Evolutionary conservation across 129 eudicot genomes (phyloP).

Genomic region (Kitagawia praeruptora): DNA sequence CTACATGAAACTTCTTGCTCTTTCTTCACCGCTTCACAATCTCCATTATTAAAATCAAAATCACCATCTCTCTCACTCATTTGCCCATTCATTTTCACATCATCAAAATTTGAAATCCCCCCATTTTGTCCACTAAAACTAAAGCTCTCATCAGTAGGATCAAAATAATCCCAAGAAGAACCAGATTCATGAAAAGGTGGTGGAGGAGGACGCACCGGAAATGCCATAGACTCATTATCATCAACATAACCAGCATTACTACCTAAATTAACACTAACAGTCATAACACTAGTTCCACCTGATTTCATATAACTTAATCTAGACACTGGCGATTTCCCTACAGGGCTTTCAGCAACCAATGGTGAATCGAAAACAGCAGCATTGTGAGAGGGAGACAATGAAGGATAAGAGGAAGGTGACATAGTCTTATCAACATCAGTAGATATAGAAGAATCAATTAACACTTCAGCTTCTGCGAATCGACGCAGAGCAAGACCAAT

Average conservation of each 20-base stretch:
- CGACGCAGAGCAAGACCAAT: slow-evolving; percentile 65
- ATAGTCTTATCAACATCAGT: slow-evolving; percentile 61
- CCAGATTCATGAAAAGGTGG: slow-evolving; percentile 40
- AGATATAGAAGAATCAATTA: slow-evolving; percentile 43
- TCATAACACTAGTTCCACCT: slow-evolving; percentile 52
- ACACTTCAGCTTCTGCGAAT: slow-evolving; percentile 75
- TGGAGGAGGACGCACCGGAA: slow-evolving; percentile 68
- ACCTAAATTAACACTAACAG: slow-evolving; percentile 53
- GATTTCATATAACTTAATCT: slow-evolving; percentile 78
- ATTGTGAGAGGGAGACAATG: slow-evolving; percentile 54
- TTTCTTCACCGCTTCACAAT: slow-evolving; percentile 23
- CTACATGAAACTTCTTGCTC: slow-evolving; percentile 6
- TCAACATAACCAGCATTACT: slow-evolving; percentile 35
- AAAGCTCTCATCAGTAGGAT: slow-evolving; percentile 72
- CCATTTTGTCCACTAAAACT: slow-evolving; percentile 61
- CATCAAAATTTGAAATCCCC: slow-evolving; percentile 27
- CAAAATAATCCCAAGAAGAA: slow-evolving; percentile 86
- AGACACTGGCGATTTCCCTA: slow-evolving; percentile 24
- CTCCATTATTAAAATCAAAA: slow-evolving; percentile 13
- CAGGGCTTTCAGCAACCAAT: slow-evolving; percentile 28
- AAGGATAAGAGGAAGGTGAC: slow-evolving; percentile 57
- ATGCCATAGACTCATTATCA: slow-evolving; percentile 41
- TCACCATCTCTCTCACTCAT: slow-evolving; percentile 19
- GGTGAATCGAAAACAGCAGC: slow-evolving; percentile 43
- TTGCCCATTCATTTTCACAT: slow-evolving; percentile 39